Evolutionary conservation across 2,329 filamentous ascomycete genomes (phyloP), one percentile per base, ranked within the genome.

Genomic region (Fusarium kyushuense): DNA sequence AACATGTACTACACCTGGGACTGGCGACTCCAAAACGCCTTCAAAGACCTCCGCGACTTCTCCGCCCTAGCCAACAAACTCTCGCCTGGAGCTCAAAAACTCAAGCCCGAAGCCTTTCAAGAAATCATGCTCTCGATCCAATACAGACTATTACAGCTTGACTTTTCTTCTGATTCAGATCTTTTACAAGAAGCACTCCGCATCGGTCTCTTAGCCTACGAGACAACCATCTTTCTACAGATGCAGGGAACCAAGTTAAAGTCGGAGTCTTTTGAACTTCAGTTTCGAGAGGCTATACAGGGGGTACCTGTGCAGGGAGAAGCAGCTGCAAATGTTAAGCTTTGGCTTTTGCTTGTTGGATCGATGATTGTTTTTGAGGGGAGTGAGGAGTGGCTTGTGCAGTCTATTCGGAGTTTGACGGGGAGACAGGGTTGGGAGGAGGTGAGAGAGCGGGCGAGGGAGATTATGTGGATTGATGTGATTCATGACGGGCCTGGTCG

Each of bases 41-140:
- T 77, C 54, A 55, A 63, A 14, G 77, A 78, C 23, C 64, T 79
- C 1, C 71, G 69, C 10, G 74, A 76, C 41, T 79, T 78, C 32
- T 67, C 77, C 1, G 61, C 36, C 7, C 32, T 74, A 7, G 70
- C 75, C 4, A 76, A 77, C 27, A 30, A 52, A 3, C 57, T 74
- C 6, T 67, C 71, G 0, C 59, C 67, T 2, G 58, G 52, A 5
- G 57, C 36, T 1, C 55, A 54, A 17, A 78, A 76, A 48, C 70
- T 78, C 9, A 63, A 62, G 1, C 70, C 76, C 0, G 65, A 71
- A 14, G 42, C 73, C 3, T 76, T 76, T 45, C 74, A 75, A 17
- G 75, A 77, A 51, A 72, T 75, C 1, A 70, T 76, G 62, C 51
- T 77, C 0, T 77, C 76, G 1, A 66, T 76, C 1, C 76, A 78